phyloP scores from a whole-genome alignment of 108 stramenopile species.

The Aureococcus anophagefferens region DNA sequence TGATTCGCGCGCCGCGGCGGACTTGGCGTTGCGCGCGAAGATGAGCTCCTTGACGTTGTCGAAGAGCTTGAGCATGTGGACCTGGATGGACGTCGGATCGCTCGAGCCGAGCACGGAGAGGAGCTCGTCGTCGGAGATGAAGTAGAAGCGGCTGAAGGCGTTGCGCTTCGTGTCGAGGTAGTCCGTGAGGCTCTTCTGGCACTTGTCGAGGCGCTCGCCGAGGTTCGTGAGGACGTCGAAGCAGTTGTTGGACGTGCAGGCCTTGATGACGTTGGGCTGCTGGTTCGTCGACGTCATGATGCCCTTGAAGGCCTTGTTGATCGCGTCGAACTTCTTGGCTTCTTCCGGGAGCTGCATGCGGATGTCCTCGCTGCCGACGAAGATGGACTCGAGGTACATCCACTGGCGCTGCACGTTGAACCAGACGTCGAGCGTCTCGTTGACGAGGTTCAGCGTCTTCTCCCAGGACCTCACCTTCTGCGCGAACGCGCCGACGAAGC shows the following conservation, averaged over 20 bases:
- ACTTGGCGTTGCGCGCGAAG: slow-evolving; percentile 40
- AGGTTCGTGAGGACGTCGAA: slow-evolving; percentile 33
- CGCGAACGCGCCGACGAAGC: slow-evolving; percentile 48
- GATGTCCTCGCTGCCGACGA: slow-evolving; percentile 44
- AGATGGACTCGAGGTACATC: slow-evolving; percentile 61
- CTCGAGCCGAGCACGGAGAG: slow-evolving; percentile 49
- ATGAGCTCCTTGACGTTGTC: slow-evolving; percentile 52
- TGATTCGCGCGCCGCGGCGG: no score
- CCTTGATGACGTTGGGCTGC: slow-evolving; percentile 49
- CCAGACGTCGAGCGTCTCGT: slow-evolving; percentile 55
- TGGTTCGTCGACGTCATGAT: slow-evolving; percentile 46
- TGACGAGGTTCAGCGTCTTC: slow-evolving; percentile 40
- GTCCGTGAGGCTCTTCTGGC: slow-evolving; percentile 53
- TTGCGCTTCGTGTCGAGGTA: slow-evolving; percentile 60
- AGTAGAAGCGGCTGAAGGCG: slow-evolving; percentile 61
- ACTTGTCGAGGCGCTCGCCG: slow-evolving; percentile 45
- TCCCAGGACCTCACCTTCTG: slow-evolving; percentile 54
- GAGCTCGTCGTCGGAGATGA: slow-evolving; percentile 64
- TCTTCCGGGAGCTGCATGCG: slow-evolving; percentile 56
- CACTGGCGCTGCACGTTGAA: slow-evolving; percentile 55
- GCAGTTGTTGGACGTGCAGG: slow-evolving; percentile 41
- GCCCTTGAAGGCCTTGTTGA: slow-evolving; percentile 54
- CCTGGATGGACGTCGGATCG: slow-evolving; percentile 54
- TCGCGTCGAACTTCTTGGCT: slow-evolving; percentile 54
- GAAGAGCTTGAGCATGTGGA: slow-evolving; percentile 59